A percentile compares a stretch with the other conserved stretches of the same genome.
Conservation (phyloP, 352 stramenopile genomes). For the Blastocystis sp. region DNA sequence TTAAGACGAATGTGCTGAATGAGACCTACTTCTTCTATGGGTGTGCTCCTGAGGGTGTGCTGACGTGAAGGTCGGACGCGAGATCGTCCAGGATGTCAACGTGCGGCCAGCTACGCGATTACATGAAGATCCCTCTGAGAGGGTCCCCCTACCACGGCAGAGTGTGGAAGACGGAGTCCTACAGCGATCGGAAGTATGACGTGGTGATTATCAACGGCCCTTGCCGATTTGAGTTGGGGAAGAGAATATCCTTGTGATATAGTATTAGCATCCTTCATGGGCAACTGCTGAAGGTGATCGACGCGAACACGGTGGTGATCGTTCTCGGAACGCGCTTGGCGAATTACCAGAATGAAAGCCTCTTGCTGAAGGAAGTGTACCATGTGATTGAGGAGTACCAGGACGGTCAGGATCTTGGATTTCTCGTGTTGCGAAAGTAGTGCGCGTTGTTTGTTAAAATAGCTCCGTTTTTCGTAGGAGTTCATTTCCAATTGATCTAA, state of each 20-base stretch:
- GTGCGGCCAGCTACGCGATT: slow-evolving; percentile 36
- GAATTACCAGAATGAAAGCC: not conserved
- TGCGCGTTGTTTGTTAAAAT: slow-evolving; percentile 42
- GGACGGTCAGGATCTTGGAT: slow-evolving; percentile 1
- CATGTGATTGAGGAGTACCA: slow-evolving; percentile 12
- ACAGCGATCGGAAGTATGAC: not conserved
- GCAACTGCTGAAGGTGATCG: slow-evolving; percentile 23
- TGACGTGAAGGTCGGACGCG: slow-evolving; percentile 3
- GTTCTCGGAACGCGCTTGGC: slow-evolving; percentile 28
- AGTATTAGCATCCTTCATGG: not conserved
- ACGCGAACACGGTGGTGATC: not conserved
- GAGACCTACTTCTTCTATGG: slow-evolving; percentile 62
- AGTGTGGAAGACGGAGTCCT: slow-evolving; percentile 23
- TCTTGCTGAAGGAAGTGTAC: not conserved
- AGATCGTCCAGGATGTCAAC: slow-evolving; percentile 16
- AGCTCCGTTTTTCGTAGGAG: not conserved
- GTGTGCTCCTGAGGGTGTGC: not conserved
- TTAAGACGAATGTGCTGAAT: slow-evolving; percentile 54
- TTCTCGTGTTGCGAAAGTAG: slow-evolving; percentile 45
- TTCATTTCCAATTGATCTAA: not conserved
- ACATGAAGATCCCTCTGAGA: slow-evolving; percentile 52
- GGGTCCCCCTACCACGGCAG: slow-evolving; percentile 6
- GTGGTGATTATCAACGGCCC: slow-evolving; percentile 54
- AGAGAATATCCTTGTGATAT: not conserved
- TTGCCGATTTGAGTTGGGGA: not conserved